Percentiles rank a stretch among this genome's conserved stretches.
Conservation (phyloP, 2,329 filamentous ascomycete genomes). For the Pyricularia grisea region DNA sequence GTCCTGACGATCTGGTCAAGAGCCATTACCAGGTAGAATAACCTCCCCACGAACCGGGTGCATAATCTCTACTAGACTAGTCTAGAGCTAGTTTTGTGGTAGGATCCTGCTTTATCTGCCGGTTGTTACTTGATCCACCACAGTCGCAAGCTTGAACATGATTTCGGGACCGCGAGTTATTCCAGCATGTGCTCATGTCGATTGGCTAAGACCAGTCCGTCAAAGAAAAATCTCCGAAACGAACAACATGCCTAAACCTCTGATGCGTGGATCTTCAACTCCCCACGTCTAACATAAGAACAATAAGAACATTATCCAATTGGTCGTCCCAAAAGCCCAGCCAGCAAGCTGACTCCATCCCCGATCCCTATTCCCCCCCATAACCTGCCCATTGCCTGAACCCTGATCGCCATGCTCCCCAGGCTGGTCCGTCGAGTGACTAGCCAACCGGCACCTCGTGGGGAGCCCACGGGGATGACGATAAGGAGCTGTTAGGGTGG, state of each 20-base stretch:
- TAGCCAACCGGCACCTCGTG: background rate
- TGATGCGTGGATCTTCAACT: background rate
- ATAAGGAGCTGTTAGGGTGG: background rate
- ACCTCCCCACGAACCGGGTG: background rate
- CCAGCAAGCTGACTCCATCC: background rate
- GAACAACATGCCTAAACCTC: background rate
- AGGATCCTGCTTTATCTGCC: background rate
- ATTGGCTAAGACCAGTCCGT: conserved; percentile 1
- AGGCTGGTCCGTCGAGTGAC: background rate
- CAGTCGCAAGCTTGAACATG: background rate
- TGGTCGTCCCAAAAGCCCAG: background rate
- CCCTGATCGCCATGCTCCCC: background rate
- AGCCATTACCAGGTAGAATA: background rate
- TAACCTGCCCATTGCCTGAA: background rate
- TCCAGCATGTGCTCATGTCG: conserved; percentile 4
- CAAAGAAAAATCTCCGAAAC: background rate
- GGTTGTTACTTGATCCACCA: background rate
- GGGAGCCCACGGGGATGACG: background rate
- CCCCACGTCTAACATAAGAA: background rate
- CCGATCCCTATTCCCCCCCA: background rate
- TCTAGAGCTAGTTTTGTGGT: no score
- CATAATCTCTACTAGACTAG: background rate
- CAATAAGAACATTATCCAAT: background rate
- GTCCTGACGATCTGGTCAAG: background rate
- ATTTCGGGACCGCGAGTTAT: background rate